A percentile compares a stretch with the other conserved stretches of the same genome.
Evolutionary conservation across 495 filamentous ascomycete genomes (phyloP).

Genomic region (Lepidopterella palustris): DNA sequence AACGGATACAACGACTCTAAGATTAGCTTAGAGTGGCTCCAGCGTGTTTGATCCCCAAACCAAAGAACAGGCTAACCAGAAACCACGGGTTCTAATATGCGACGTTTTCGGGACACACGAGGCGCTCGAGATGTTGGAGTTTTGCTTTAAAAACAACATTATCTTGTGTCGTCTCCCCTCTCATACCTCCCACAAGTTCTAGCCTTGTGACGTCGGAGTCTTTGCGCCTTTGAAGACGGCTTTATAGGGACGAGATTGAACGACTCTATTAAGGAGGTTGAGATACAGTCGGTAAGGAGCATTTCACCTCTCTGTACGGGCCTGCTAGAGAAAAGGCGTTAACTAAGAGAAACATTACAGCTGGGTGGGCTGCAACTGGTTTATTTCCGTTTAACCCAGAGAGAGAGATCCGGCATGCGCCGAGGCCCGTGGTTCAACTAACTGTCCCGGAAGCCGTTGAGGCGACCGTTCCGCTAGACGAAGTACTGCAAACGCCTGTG

Average conservation of each 20-base stretch:
- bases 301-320: not conserved
- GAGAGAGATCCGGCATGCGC: not conserved
- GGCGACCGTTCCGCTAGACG: not conserved
- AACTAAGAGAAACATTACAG: not conserved
- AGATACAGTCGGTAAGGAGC: too few relatives aligned
- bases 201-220: not conserved
- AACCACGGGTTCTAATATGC: not conserved
- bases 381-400: not conserved
- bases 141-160: not conserved
- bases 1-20: not conserved
- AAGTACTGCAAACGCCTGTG: not conserved
- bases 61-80: not conserved
- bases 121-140: not conserved
- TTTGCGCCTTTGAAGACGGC: not conserved
- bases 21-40: not conserved
- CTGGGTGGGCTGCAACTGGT: not conserved
- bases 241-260: not conserved
- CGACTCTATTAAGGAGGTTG: not conserved
- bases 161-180: too few relatives aligned
- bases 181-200: too few relatives aligned
- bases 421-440: not conserved
- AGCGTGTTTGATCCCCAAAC: not conserved
- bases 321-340: not conserved
- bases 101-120: not conserved
- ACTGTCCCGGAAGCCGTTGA: not conserved